phyloP scores from a whole-genome alignment of 441 rosid genomes.

The Adansonia grandidieri region DNA sequence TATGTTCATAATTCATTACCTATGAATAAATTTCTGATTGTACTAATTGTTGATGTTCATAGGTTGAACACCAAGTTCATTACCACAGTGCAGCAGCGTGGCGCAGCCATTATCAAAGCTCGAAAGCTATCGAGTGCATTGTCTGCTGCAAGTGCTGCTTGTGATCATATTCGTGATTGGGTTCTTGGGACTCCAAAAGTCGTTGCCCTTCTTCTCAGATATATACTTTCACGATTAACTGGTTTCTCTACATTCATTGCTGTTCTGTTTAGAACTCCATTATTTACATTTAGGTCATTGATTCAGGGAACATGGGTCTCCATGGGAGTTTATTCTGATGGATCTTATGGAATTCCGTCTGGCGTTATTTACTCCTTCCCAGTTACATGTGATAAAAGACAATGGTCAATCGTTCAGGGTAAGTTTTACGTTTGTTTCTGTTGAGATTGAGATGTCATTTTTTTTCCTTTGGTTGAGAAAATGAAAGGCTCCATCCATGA shows the following conservation, averaged over 20 bases:
- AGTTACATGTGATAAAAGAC: constrained; percentile 68
- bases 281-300: neutral
- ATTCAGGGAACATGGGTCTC: constrained; percentile 79
- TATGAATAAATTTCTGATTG: neutral
- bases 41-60: neutral
- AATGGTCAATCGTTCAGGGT: constrained; percentile 81
- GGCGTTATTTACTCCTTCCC: constrained; percentile 86
- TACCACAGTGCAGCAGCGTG: constrained; percentile 66
- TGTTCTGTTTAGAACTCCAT: neutral
- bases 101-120: constrained; percentile 69
- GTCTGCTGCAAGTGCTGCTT: constrained; percentile 84
- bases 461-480: too few species aligned
- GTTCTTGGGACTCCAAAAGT: constrained; percentile 77
- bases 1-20: neutral
- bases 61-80: constrained; percentile 68
- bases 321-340: constrained; percentile 91
- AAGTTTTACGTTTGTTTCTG: neutral
- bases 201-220: neutral
- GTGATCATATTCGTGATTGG: constrained; percentile 88
- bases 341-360: constrained; percentile 68
- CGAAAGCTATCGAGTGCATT: constrained; percentile 72
- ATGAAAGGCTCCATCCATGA: too few species aligned
- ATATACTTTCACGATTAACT: too few species aligned
- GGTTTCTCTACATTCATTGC: neutral
- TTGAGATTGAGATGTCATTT: neutral